Evolutionary conservation across 2,329 filamentous ascomycete species (phyloP), one percentile per base, ranked within the genome.

Genomic region (Penicillium sp.): DNA sequence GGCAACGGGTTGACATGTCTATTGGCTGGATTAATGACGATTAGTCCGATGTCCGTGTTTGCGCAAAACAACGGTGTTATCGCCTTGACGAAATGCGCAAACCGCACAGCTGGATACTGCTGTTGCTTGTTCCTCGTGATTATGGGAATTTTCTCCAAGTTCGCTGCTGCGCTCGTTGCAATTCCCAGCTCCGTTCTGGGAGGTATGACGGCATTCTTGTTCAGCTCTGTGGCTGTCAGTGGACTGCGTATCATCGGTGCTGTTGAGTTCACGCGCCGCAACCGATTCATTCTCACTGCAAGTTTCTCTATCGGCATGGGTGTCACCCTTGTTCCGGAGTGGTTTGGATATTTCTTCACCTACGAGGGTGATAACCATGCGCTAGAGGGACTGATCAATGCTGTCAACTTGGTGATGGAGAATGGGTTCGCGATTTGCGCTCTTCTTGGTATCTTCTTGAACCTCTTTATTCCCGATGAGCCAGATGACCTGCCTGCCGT

Each of bases 1-100:
- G 85, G 84, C 1, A 86, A 88, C 62, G 85, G 86, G 0, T 67
- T 88, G n/a, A 87, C 85, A 60, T 84, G 85, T 57, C 73, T 88
- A 45, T 62, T 88, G 36, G 82, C 82, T 31, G 84, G 82, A 1
- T 79, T 89, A 34, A 83, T 81, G 67, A 89, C 87, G 6, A 86
- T 87, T 57, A 85, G 83, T 0, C 85, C 86, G 5, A 87, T 88
- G 84, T 83, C 81, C 2, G 84, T 83, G 0, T 88, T 88, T 61
- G 85, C 86, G 0, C 85, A 87, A 62, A 88, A 88, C 73, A 88
- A 88, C 67, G 86, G 85, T 58, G 86, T 87, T 54, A 88, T 88
- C 53, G 82, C 84, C 0, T 72, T 89, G 40, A 89, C 87, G 0
- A 80, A 85, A 24, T 89, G 86, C 61, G 86, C 86, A 1, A 88